phyloP scores from a whole-genome alignment of 202 grass and related monocot species.

The Alloteropsis angusta region DNA sequence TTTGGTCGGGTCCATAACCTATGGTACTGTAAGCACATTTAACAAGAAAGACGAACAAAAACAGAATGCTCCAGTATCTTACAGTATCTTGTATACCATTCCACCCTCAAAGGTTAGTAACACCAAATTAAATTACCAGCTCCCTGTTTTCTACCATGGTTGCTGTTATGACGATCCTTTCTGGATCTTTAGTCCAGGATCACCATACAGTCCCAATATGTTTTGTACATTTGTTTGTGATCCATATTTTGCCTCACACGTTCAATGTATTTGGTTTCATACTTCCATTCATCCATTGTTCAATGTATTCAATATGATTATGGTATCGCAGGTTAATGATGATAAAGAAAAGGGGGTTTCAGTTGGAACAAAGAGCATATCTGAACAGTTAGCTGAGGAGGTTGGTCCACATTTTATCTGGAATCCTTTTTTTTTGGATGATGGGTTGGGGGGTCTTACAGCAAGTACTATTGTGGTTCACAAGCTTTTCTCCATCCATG shows the following conservation, averaged over 20 bases:
- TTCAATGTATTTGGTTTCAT: neutral
- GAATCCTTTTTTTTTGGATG: no score
- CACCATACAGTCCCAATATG: neutral
- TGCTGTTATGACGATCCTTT: slow-evolving; percentile 14
- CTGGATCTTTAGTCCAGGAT: no score
- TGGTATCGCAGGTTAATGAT: slow-evolving; percentile 59
- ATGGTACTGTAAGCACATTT: slow-evolving; percentile 58
- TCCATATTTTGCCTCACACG: neutral
- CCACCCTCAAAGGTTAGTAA: slow-evolving; percentile 70
- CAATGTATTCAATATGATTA: neutral
- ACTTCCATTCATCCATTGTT: neutral
- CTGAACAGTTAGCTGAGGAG: slow-evolving; percentile 67
- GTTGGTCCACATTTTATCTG: slow-evolving; percentile 38
- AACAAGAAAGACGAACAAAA: slow-evolving; percentile 58
- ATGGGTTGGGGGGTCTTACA: neutral
- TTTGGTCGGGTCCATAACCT: slow-evolving; percentile 84
- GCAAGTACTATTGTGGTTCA: neutral
- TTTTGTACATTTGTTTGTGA: neutral
- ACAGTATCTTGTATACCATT: slow-evolving; percentile 52
- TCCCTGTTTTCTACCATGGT: slow-evolving; percentile 1
- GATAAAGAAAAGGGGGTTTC: slow-evolving; percentile 53
- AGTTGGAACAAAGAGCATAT: slow-evolving; percentile 48
- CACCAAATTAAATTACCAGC: neutral
- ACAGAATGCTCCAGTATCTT: slow-evolving; percentile 58
- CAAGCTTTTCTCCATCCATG: neutral